Conservation (phyloP, 1,139 yeast genomes). For the Kazachstania sp. region DNA sequence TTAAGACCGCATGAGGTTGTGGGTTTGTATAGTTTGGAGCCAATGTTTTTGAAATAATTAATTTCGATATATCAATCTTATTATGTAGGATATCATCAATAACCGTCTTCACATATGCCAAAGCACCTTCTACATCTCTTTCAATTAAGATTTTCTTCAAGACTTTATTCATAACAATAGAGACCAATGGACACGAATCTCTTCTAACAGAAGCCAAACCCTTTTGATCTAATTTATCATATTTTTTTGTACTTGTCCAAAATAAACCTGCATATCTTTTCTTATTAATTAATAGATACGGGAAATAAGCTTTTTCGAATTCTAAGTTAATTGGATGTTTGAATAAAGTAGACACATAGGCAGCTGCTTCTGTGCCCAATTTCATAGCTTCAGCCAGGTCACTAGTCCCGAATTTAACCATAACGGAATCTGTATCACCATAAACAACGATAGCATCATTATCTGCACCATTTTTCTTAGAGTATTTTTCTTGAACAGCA, state of each 20-base stretch:
- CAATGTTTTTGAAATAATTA: conserved; percentile 89
- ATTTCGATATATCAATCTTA: conserved; percentile 82
- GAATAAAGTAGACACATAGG: conserved; percentile 68
- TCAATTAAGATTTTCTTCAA: conserved; percentile 79
- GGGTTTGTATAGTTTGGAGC: conserved; percentile 91
- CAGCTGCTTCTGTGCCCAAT: conserved; percentile 92
- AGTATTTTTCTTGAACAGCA: conserved; percentile 74
- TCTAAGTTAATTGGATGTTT: conserved; percentile 85
- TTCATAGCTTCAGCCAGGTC: conserved; percentile 82
- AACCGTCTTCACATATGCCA: conserved; percentile 72
- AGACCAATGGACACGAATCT: conserved; percentile 92
- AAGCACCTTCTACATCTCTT: conserved; percentile 83
- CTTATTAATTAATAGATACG: conserved; percentile 86
- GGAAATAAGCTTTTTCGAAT: conserved; percentile 94
- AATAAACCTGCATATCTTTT: conserved; percentile 95
- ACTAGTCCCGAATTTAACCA: conserved; percentile 92
- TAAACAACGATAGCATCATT: conserved; percentile 86
- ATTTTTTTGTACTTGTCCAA: conserved; percentile 87
- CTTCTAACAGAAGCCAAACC: conserved; percentile 98
- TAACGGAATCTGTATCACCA: conserved; percentile 99
- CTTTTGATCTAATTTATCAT: conserved; percentile 95
- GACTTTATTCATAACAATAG: conserved; percentile 87
- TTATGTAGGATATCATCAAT: conserved; percentile 88
- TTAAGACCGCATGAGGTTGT: conserved; percentile 94
- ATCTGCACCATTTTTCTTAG: conserved; percentile 68